phyloP scores from a whole-genome alignment of 148 eudicot species.

The Tetragonia tetragonoides region DNA sequence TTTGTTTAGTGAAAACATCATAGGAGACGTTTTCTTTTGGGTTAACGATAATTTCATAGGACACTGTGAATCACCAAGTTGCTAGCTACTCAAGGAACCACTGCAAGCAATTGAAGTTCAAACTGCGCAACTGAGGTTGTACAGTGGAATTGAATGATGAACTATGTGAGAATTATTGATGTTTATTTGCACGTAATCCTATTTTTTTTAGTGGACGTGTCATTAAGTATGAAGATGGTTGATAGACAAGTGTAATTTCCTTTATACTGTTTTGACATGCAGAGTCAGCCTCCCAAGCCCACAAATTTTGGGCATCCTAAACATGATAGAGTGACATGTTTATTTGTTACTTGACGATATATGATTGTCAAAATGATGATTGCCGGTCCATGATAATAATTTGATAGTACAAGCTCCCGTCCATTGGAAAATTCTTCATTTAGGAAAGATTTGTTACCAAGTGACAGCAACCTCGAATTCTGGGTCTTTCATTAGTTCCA shows the following conservation, averaged over 20 bases:
- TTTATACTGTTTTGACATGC: not conserved
- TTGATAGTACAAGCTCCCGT: not conserved
- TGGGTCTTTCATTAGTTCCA: not conserved
- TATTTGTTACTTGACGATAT: not conserved
- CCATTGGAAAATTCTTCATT: too few species aligned
- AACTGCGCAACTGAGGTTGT: not conserved
- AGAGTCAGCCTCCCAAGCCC: not conserved
- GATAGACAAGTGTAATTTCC: not conserved
- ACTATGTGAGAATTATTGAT: too few species aligned
- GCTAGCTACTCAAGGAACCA: not conserved
- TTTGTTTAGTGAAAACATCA: not conserved
- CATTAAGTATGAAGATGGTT: not conserved
- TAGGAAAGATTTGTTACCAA: too few species aligned
- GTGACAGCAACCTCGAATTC: too few species aligned
- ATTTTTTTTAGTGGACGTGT: not conserved
- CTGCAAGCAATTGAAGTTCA: not conserved
- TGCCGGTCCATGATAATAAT: not conserved
- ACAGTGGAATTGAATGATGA: too few species aligned
- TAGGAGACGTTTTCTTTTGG: not conserved
- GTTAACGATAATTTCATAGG: not conserved
- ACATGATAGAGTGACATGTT: not conserved
- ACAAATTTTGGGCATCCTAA: not conserved
- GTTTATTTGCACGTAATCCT: too few species aligned
- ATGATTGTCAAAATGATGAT: not conserved
- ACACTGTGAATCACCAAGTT: not conserved